Evolutionary conservation across 75 land plant genomes (phyloP).

Genomic region (Selaginella tamariscina): DNA sequence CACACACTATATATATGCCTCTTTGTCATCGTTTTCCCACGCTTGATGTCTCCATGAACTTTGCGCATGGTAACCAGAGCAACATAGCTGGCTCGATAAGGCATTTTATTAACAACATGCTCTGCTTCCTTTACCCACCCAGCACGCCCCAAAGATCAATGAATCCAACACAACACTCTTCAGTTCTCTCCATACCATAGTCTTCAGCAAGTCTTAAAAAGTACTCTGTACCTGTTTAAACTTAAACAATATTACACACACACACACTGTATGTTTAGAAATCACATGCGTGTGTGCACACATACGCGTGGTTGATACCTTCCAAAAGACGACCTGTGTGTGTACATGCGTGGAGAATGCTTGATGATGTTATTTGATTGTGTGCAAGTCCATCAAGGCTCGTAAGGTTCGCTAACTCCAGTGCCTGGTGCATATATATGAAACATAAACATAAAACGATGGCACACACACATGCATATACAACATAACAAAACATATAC

Average conservation of each 20-base stretch:
- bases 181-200: neutral
- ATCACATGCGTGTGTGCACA: no score
- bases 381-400: neutral
- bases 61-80: neutral
- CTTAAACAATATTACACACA: no score
- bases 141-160: constrained; percentile 6
- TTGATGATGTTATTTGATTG: neutral
- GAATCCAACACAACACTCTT: neutral
- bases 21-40: neutral
- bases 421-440: neutral
- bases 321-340: neutral
- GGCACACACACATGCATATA: no score
- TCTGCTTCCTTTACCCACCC: constrained; percentile 11
- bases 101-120: neutral
- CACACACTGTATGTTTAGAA: no score
- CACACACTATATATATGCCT: no score
- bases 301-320: no score
- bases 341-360: neutral
- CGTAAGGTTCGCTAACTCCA: neutral
- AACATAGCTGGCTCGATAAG: neutral
- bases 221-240: no score
- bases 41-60: constrained; percentile 10
- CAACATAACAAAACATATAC: no score
- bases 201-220: neutral
- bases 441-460: no score